Evolutionary conservation across 2,329 filamentous ascomycete genomes (phyloP), one percentile per base, ranked within the genome.

Genomic region (Spiromastix sp.): DNA sequence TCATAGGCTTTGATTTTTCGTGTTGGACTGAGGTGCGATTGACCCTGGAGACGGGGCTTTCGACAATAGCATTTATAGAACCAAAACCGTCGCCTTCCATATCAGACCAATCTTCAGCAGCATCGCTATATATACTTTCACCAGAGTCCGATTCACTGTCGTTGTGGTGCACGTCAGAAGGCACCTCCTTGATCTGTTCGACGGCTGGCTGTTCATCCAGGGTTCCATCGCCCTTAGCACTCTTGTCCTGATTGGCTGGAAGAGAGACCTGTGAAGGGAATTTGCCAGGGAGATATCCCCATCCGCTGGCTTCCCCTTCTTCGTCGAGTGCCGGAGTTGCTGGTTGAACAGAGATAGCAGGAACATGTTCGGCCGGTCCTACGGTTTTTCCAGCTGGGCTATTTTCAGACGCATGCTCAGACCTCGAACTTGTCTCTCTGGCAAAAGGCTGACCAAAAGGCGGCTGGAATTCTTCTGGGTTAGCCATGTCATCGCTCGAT

Each of bases 231-330:
- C 10, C 18, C 7, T 11, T 11, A 7, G 20, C 15, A 12, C 17
- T 11, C 11, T 2, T 30, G 26, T 34, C 27, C 16, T 34, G 16
- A 26, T 30, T n/a, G n/a, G n/a, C 19, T 8, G 18, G 12, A 12
- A 15, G 18, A 37, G 30, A 8, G 24, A 26, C 9, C 34, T 16
- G 20, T 18, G 30, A 21, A 13, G 74, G 74, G 42, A 78, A 82
- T 0, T 66, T 68, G 5, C 77, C 78, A 6, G 79, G 78, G 11
- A 79, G 56, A 26, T 65, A 65, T 26, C 71, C 68, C 34, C 62
- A 57, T 40, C 63, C 51, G 38, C 54, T 48, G 40, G 60, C 57
- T 52, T 41, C 48, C 44, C 49, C 46, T 48, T 45, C 47, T 18
- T 58, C 55, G 25, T 64, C 61, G 13, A 60, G 19, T 5, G 55